Base-by-base conservation (phyloP, 495 filamentous ascomycete genomes). In the Neurospora sp. region DNA sequence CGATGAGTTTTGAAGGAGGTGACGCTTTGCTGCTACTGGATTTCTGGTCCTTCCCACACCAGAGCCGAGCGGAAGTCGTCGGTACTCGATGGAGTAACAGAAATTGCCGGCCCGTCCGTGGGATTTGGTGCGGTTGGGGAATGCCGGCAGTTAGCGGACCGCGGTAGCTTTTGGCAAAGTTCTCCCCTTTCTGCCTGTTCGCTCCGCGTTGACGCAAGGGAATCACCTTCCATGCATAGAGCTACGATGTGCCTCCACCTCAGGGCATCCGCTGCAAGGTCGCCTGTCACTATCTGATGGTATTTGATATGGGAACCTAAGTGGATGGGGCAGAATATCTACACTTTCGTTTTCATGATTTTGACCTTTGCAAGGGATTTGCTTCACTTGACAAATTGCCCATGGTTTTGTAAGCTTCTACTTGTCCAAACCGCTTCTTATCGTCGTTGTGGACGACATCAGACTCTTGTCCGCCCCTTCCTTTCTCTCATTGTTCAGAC, bases 211-310 rank as follows among this genome's bases (percentile, higher is more conserved):
- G 54, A 66, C 54, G 27, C 54, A 66, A 35, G 54, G 54, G 54
- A 66, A 66, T 35, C 54, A 66, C 54, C 54, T 66, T 66, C 54
- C 54, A 66, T 66, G 54, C 54, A 66, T 66, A 66, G 54, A 66
- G 54, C 54, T 66, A 66, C 6, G 3, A 66, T 35, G 27, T 66
- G 27, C 54, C 54, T 66, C 54, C 54, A 66, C 54, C 35, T 18
- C 54, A 66, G 54, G 54, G 27, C 27, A 35, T 35, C 54, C 54
- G 54, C 54, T 37, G 27, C 54, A 35, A 4, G 54, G 27, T 66
- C 27, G 54, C 23, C 27, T 16, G 27, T 66, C 54, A 35, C 54
- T 66, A 66, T 66, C 54, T 35, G 54, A 66, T 66, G 27, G 54
- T 18, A 66, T 66, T 66, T 66, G 54, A 66, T 66, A 35, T 9